A percentile compares a stretch with the other conserved stretches of the same genome.
Conservation (phyloP, 805 yeast species). For the Starmerella apis region DNA sequence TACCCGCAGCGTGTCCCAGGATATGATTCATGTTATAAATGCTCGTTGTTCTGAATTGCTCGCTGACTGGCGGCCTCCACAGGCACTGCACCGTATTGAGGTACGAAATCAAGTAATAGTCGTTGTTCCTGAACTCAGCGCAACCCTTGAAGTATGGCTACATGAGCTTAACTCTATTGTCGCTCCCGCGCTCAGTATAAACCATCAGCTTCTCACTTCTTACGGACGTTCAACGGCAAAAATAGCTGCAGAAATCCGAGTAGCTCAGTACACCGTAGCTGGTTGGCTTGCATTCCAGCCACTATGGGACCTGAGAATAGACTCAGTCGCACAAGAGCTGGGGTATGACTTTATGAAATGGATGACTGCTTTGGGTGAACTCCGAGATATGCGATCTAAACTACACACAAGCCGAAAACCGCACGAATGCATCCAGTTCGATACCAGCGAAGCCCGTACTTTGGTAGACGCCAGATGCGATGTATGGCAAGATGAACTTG, state of each 20-base stretch:
- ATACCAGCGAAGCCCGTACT: slow-evolving; percentile 20
- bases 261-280: slow-evolving; percentile 32
- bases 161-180: slow-evolving; percentile 5
- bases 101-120: neutral
- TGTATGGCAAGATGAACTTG: slow-evolving; percentile 44
- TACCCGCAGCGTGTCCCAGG: neutral
- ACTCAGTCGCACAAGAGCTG: slow-evolving; percentile 34
- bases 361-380: neutral
- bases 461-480: slow-evolving; percentile 44
- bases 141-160: slow-evolving; percentile 2
- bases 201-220: neutral
- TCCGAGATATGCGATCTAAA: neutral
- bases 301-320: slow-evolving; percentile 38
- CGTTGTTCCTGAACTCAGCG: slow-evolving; percentile 1
- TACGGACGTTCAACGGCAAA: neutral
- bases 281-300: slow-evolving; percentile 28
- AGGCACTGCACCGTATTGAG: slow-evolving; percentile 1
- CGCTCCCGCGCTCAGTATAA: neutral
- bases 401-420: neutral
- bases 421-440: neutral
- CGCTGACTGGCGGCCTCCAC: neutral
- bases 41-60: neutral
- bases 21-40: neutral
- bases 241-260: slow-evolving; percentile 16
- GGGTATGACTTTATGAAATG: neutral